phyloP scores from a whole-genome alignment of 2,329 filamentous ascomycete genomes.

The Tympanopsis confertula region DNA sequence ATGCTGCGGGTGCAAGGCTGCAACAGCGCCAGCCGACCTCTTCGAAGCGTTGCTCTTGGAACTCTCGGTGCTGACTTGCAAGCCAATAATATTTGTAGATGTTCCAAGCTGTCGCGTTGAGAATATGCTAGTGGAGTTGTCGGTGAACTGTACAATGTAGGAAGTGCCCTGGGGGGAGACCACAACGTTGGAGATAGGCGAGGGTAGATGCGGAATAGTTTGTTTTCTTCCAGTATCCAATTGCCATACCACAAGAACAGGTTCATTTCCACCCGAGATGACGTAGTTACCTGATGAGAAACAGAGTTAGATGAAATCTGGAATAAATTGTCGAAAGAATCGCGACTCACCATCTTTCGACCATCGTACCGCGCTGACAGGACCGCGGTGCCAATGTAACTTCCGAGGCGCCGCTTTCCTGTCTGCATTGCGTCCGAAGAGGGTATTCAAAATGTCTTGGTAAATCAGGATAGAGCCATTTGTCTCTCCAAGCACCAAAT shows the following conservation, averaged over 20 bases:
- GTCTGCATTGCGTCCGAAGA: neutral
- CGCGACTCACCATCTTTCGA: slow-evolving; percentile 40
- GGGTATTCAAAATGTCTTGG: slow-evolving; percentile 21
- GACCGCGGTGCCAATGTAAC: slow-evolving; percentile 51
- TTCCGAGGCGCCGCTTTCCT: slow-evolving; percentile 25
- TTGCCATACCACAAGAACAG: slow-evolving; percentile 55
- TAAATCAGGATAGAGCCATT: slow-evolving; percentile 11
- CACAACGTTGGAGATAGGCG: slow-evolving; percentile 45
- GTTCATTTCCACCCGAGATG: slow-evolving; percentile 52
- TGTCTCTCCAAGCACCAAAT: neutral
- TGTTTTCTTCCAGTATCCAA: slow-evolving; percentile 48
- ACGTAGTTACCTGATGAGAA: slow-evolving; percentile 42
- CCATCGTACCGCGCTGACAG: slow-evolving; percentile 47
- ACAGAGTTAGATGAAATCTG: too few species aligned
- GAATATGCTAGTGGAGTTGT: slow-evolving; percentile 51
- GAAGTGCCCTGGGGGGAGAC: slow-evolving; percentile 42
- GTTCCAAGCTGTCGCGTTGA: slow-evolving; percentile 49
- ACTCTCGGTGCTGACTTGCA: slow-evolving; percentile 22
- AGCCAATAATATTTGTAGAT: slow-evolving; percentile 42
- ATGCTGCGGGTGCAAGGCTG: slow-evolving; percentile 22
- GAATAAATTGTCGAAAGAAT: too few species aligned
- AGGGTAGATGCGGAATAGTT: slow-evolving; percentile 50
- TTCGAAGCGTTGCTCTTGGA: neutral
- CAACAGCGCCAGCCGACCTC: slow-evolving; percentile 8
- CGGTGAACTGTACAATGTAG: slow-evolving; percentile 46